Percentiles rank a stretch among this genome's conserved stretches.
Evolutionary conservation across 2,329 filamentous ascomycete genomes (phyloP).

Genomic region (Ampelomyces quisqualis): DNA sequence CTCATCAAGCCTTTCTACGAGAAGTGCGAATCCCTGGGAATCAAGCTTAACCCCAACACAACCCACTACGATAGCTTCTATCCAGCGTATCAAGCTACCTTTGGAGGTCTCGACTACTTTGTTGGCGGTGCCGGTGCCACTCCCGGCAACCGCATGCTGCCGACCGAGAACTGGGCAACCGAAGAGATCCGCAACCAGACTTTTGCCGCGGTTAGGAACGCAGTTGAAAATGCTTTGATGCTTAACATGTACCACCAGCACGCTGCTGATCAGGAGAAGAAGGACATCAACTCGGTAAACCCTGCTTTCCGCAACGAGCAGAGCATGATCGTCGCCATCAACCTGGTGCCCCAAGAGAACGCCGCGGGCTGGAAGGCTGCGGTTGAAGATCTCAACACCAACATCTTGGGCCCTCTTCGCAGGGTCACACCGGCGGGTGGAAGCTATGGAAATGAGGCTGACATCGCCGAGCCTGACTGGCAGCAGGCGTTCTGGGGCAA

Average conservation of each 20-base stretch:
- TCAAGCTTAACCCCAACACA: constrained; percentile 26
- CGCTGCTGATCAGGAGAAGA: constrained; percentile 18
- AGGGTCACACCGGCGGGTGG: constrained; percentile 29
- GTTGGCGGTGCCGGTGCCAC: constrained; percentile 36
- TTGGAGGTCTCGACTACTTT: constrained; percentile 22
- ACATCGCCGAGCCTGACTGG: constrained; percentile 45
- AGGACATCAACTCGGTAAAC: constrained; percentile 31
- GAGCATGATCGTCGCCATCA: constrained; percentile 27
- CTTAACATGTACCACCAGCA: constrained; percentile 32
- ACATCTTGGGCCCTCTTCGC: constrained; percentile 29
- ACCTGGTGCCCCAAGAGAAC: constrained; percentile 19
- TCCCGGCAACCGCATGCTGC: constrained; percentile 40
- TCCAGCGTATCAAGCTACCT: constrained; percentile 35
- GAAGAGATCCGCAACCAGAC: constrained; percentile 28
- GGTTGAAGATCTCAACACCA: constrained; percentile 18
- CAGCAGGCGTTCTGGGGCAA: constrained; percentile 46
- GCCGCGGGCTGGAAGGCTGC: constrained; percentile 24
- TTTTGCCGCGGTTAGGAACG: constrained; percentile 25
- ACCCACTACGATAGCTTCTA: constrained; percentile 30
- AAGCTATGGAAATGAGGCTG: constrained; percentile 45
- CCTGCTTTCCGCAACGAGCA: constrained; percentile 34
- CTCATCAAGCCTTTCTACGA: constrained; percentile 28
- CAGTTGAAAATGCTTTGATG: constrained; percentile 25
- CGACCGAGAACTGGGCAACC: constrained; percentile 34
- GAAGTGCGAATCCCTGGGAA: constrained; percentile 23